phyloP scores from a whole-genome alignment of 805 yeast species.

The Candida peoriensis region DNA sequence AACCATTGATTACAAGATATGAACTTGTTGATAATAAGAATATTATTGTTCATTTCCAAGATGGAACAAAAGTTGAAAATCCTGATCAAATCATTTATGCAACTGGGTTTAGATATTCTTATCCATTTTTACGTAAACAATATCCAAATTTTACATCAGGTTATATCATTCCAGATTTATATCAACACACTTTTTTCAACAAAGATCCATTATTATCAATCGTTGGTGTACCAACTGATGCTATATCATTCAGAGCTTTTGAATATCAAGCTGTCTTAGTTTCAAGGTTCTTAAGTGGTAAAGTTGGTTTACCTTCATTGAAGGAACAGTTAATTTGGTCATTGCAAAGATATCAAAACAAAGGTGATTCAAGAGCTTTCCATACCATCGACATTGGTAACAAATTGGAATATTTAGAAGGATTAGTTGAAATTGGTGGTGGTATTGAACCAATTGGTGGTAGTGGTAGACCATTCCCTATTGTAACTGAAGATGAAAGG shows the following conservation, averaged over 20 bases:
- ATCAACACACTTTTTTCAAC: constrained; percentile 28
- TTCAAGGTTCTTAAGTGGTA: constrained; percentile 27
- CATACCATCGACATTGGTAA: constrained; percentile 31
- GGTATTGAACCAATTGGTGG: constrained; percentile 12
- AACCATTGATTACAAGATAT: constrained; percentile 32
- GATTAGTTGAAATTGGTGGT: constrained; percentile 25
- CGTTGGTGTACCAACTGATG: constrained; percentile 34
- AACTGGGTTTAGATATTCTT: constrained; percentile 60
- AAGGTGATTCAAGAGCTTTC: constrained; percentile 25
- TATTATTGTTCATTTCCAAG: constrained; percentile 32
- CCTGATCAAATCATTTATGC: constrained; percentile 56
- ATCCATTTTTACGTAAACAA: constrained; percentile 44
- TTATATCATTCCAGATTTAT: constrained; percentile 23
- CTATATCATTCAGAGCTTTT: constrained; percentile 34
- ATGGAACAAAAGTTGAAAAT: constrained; percentile 35
- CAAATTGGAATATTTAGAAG: constrained; percentile 23
- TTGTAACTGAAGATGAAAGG: constrained; percentile 23
- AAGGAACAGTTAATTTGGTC: constrained; percentile 29
- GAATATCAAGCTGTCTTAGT: constrained; percentile 37
- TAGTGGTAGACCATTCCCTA: constrained; percentile 22
- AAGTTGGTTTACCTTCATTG: constrained; percentile 25
- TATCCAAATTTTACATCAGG: constrained; percentile 25
- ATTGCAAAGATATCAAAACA: constrained; percentile 18
- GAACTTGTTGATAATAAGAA: constrained; percentile 26
- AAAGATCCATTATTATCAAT: constrained; percentile 29